phyloP scores from a whole-genome alignment of 495 filamentous ascomycete species.

The Hamigera avellanea region DNA sequence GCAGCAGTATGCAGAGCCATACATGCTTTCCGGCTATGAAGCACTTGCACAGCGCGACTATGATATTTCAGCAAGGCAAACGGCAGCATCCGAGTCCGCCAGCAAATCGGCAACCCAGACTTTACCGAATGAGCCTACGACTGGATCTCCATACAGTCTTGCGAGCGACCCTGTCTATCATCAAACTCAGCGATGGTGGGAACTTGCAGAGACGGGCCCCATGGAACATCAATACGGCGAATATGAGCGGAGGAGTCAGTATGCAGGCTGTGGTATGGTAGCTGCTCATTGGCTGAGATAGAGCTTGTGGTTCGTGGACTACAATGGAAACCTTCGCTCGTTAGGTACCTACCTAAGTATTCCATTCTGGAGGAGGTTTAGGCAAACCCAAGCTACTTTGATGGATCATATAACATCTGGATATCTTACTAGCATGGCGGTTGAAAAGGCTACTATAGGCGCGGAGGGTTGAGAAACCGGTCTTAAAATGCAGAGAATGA shows the following conservation, averaged over 20 bases:
- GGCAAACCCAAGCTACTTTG: too few species aligned
- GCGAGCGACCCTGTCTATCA: slow-evolving; percentile 53
- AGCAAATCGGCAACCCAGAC: not conserved
- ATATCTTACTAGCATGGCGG: too few species aligned
- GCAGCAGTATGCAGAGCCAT: slow-evolving; percentile 45
- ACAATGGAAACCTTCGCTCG: too few species aligned
- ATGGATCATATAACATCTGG: too few species aligned
- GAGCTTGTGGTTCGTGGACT: too few species aligned
- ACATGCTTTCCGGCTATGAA: slow-evolving; percentile 60
- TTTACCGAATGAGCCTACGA: slow-evolving; percentile 17
- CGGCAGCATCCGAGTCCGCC: slow-evolving; percentile 6
- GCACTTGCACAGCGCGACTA: slow-evolving; percentile 39
- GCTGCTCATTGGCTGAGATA: not conserved
- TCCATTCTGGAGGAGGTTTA: too few species aligned
- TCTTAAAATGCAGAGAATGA: too few species aligned
- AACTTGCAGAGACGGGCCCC: slow-evolving; percentile 20
- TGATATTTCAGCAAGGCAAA: slow-evolving; percentile 25
- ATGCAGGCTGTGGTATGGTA: slow-evolving; percentile 2
- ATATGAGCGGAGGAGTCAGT: slow-evolving; percentile 31
- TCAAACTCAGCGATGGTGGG: slow-evolving; percentile 28
- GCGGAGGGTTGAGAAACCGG: too few species aligned
- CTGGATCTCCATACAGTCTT: slow-evolving; percentile 36
- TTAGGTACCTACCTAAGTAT: too few species aligned
- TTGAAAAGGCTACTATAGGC: too few species aligned
- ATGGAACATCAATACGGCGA: slow-evolving; percentile 49